Percentiles rank a stretch among this genome's conserved stretches.
phyloP scores from a whole-genome alignment of 768 basidiomycete species.

The Daedaleopsis sinensis region DNA sequence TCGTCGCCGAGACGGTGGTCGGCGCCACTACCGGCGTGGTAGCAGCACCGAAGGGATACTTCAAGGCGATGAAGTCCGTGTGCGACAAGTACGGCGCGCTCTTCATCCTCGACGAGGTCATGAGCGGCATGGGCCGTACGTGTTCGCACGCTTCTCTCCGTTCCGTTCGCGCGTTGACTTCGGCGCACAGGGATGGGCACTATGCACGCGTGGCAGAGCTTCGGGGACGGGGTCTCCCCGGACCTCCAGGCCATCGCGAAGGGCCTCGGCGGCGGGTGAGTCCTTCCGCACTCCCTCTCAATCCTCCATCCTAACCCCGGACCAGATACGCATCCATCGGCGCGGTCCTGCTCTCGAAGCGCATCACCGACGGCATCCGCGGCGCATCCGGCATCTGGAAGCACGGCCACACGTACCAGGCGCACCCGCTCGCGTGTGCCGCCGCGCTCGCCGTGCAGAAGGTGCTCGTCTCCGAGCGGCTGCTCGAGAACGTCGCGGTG shows the following conservation, averaged over 20 bases:
- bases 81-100: constrained; percentile 73
- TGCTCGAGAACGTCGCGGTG: constrained; percentile 62
- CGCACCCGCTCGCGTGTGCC: constrained; percentile 75
- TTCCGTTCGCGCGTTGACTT: neutral
- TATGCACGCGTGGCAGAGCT: constrained; percentile 83
- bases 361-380: constrained; percentile 69
- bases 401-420: constrained; percentile 86
- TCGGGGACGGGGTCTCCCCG: constrained; percentile 75
- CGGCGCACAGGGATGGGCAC: constrained; percentile 73
- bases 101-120: constrained; percentile 89
- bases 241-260: constrained; percentile 91
- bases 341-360: constrained; percentile 75
- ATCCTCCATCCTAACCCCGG: neutral
- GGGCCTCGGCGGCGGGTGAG: constrained; percentile 86
- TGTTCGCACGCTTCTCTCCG: constrained; percentile 11
- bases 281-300: constrained; percentile 3
- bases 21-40: constrained; percentile 83
- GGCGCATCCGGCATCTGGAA: constrained; percentile 74
- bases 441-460: constrained; percentile 82
- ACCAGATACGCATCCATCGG: constrained; percentile 79
- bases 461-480: constrained; percentile 67
- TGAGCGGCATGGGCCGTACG: constrained; percentile 91
- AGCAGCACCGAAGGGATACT: constrained; percentile 81
- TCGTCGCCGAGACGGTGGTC: constrained; percentile 85
- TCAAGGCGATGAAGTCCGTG: constrained; percentile 82